phyloP scores from a whole-genome alignment of 805 yeast species.

The Zygosaccharomyces pseudorouxii region DNA sequence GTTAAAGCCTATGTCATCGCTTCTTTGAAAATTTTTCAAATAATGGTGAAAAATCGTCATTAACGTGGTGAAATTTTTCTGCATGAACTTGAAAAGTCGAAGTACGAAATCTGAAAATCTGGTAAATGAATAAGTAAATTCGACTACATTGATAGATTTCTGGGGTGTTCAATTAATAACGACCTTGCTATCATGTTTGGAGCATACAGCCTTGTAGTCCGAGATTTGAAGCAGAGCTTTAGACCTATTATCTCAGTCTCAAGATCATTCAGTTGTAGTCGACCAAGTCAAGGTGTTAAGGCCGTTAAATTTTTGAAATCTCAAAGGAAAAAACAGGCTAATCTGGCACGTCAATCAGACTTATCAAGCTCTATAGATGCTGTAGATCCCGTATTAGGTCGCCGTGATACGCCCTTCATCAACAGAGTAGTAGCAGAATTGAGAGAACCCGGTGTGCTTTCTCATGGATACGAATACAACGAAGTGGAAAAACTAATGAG shows the following conservation, averaged over 20 bases:
- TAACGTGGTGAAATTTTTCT: slow-evolving; percentile 6
- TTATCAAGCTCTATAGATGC: slow-evolving; percentile 33
- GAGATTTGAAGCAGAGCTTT: neutral
- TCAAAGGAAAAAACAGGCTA: slow-evolving; percentile 34
- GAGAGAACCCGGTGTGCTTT: slow-evolving; percentile 59
- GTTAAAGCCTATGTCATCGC: slow-evolving; percentile 11
- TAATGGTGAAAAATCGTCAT: slow-evolving; percentile 2
- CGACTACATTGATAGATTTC: neutral
- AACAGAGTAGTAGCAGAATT: slow-evolving; percentile 61
- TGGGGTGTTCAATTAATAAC: neutral
- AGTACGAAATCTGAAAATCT: neutral
- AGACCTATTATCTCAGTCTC: neutral
- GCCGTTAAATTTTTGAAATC: slow-evolving; percentile 34
- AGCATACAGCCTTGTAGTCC: neutral
- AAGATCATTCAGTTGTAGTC: slow-evolving; percentile 12
- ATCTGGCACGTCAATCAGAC: slow-evolving; percentile 33
- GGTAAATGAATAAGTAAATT: neutral
- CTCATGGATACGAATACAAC: slow-evolving; percentile 51
- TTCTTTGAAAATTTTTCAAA: slow-evolving; percentile 14
- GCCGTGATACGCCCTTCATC: slow-evolving; percentile 59
- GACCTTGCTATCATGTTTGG: neutral
- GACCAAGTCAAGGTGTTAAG: slow-evolving; percentile 16
- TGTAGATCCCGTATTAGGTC: slow-evolving; percentile 85
- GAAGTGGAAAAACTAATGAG: slow-evolving; percentile 73
- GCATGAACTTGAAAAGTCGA: neutral